Evolutionary conservation across 2,329 filamentous ascomycete genomes (phyloP).

Genomic region (Ustulina deusta): DNA sequence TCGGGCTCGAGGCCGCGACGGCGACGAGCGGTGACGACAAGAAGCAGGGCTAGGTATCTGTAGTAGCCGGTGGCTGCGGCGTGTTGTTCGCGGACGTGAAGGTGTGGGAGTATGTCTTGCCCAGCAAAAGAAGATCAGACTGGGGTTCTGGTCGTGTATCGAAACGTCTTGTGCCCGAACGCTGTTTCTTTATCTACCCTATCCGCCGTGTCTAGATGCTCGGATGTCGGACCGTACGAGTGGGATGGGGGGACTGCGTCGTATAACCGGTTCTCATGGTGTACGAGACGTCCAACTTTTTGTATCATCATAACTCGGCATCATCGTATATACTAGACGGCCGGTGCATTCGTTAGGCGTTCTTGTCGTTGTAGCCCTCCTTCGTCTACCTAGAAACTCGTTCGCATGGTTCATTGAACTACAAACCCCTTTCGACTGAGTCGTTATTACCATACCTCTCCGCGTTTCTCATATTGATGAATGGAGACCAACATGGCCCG

Average conservation of each 20-base stretch:
- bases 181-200: neutral
- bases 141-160: neutral
- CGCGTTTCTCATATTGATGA: too few relatives aligned
- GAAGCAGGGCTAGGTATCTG: conserved; percentile 62
- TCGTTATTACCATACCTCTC: neutral
- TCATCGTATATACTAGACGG: conserved; percentile 28
- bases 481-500: neutral
- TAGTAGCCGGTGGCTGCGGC: conserved; percentile 50
- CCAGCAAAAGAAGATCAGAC: neutral
- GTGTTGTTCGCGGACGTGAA: neutral
- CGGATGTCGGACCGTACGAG: neutral
- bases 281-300: neutral
- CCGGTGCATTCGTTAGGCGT: conserved; percentile 32
- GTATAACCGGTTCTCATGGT: neutral
- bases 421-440: neutral
- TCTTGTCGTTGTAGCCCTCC: conserved; percentile 13
- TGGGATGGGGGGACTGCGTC: neutral
- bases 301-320: conserved; percentile 31
- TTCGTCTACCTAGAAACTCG: neutral
- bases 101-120: neutral
- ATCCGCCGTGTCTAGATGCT: neutral
- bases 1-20: conserved; percentile 55
- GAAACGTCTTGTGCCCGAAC: neutral
- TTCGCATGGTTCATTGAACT: neutral
- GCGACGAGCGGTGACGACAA: conserved; percentile 44